Base-by-base conservation (phyloP, 441 rosid genomes). In the Pelargonium myrrhifolium region DNA sequence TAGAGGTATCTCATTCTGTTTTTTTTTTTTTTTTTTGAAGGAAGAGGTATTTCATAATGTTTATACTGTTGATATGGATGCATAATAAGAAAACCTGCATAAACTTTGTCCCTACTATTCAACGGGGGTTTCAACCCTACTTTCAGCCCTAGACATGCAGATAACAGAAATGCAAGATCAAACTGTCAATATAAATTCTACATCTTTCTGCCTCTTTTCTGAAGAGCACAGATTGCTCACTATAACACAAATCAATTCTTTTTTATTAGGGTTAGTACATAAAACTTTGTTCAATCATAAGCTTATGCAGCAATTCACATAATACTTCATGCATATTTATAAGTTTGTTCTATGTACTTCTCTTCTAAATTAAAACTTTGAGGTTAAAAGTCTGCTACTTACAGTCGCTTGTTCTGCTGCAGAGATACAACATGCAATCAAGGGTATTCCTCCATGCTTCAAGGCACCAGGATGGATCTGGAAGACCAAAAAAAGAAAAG, bases 391-490 rank as follows among this genome's bases (percentile, higher is more conserved):
- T 66, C 55, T 6, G 62, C 31, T 67, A 82, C 89, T 83, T 85
- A 93, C 97, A 67, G 75, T 88, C 71, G 99, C 90, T 68, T 83
- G 90, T 76, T 91, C 86, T 43, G 92, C 96, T 59, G 97, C 95
- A 61, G 95, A 81, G 73, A 89, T 78, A 82, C 99, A 93, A 74
- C 92, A 85, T 62, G 97, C 82, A 79, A 93, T 88, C 80, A 93
- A 72, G 40, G 93, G 91, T 76, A 84, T 70, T 66, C 97, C 97
- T 66, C 96, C 96, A 47, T 85, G 86, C 81, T 88, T 88, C 71
- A 90, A 79, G 66, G 95, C 94, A 67, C 93, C 80, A 40, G 98
- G 98, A 82, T 93, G 97, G 75, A 93, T 85, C 99, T 93, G 83
- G 72, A 80, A 56, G 65, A 62, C 42, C 68, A 71, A 64, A 55